phyloP scores from a whole-genome alignment of 2,329 filamentous ascomycete species.

The Colletotrichum sansevieriae region DNA sequence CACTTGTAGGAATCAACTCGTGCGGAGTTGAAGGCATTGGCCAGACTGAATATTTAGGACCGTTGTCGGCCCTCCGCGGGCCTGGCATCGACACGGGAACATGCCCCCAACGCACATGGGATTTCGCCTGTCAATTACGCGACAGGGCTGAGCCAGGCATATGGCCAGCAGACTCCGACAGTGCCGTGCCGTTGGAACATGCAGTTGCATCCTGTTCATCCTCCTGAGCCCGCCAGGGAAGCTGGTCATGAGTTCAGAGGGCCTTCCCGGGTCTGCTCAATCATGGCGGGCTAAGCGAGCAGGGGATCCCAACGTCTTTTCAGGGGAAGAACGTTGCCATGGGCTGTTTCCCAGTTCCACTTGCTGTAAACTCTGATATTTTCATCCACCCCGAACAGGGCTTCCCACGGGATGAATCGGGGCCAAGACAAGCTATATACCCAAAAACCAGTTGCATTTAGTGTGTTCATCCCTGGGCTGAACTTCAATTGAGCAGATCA shows the following conservation, averaged over 20 bases:
- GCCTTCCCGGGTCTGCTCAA: background rate
- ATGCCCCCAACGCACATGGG: slow-evolving; percentile 10
- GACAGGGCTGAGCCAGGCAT: slow-evolving; percentile 8
- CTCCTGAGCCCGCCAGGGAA: background rate
- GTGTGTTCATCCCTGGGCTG: slow-evolving; percentile 8
- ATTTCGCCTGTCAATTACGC: slow-evolving; percentile 1
- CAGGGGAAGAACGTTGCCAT: slow-evolving; percentile 20
- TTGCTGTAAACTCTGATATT: slow-evolving; percentile 20
- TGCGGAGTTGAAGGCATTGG: slow-evolving; percentile 6
- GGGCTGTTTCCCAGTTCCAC: slow-evolving; percentile 8
- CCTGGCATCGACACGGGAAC: slow-evolving; percentile 7
- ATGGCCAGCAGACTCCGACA: slow-evolving; percentile 1
- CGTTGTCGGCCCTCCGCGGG: background rate
- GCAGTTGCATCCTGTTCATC: background rate
- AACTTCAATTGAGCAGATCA: background rate
- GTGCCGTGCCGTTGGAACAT: background rate
- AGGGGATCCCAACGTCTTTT: slow-evolving; percentile 6
- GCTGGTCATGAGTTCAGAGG: background rate
- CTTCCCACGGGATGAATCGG: background rate
- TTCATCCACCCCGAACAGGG: slow-evolving; percentile 14
- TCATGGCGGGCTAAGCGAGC: slow-evolving; percentile 2
- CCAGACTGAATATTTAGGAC: slow-evolving; percentile 4
- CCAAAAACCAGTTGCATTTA: background rate
- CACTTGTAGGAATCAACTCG: slow-evolving; percentile 1
- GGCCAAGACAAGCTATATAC: background rate